Conservation (phyloP, 2,329 filamentous ascomycete genomes). For the Pseudopithomyces chartarum region DNA sequence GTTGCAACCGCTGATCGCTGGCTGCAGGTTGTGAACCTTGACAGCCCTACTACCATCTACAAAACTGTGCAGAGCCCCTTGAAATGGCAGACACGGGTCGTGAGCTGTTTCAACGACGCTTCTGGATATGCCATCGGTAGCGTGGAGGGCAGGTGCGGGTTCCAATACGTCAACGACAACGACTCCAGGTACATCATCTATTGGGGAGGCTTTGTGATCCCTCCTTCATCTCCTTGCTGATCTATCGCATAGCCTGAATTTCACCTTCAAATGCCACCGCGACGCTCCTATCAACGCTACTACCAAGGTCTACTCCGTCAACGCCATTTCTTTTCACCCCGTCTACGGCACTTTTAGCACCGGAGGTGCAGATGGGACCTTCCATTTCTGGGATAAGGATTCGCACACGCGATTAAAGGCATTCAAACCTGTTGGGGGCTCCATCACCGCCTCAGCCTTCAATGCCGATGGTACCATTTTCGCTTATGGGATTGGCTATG, state of each 20-base stretch:
- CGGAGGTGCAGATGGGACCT: slow-evolving; percentile 10
- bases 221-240: slow-evolving; percentile 11
- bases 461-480: slow-evolving; percentile 10
- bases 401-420: slow-evolving; percentile 9
- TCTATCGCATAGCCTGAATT: slow-evolving; percentile 12
- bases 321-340: slow-evolving; percentile 10
- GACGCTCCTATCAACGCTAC: slow-evolving; percentile 8
- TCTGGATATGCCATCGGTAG: slow-evolving; percentile 10
- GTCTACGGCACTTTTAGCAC: slow-evolving; percentile 11
- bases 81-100: slow-evolving; percentile 10
- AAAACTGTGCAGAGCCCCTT: slow-evolving; percentile 10
- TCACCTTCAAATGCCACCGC: slow-evolving; percentile 11
- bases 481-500: slow-evolving; percentile 10
- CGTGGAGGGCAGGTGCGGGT: slow-evolving; percentile 8
- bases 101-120: slow-evolving; percentile 11
- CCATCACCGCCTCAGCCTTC: slow-evolving; percentile 11
- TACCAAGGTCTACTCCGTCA: slow-evolving; percentile 8
- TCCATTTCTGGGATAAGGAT: slow-evolving; percentile 6
- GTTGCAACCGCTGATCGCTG: slow-evolving; percentile 10
- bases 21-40: slow-evolving; percentile 7
- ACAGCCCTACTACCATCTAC: slow-evolving; percentile 9
- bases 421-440: slow-evolving; percentile 8
- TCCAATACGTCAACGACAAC: slow-evolving; percentile 11
- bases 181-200: slow-evolving; percentile 12
- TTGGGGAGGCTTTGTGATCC: slow-evolving; percentile 9